These are phyloP conservation scores for Colletotrichum salicis DNA, from an alignment of 2,329 filamentous ascomycete species.

Conservation along the genomic window DNA sequence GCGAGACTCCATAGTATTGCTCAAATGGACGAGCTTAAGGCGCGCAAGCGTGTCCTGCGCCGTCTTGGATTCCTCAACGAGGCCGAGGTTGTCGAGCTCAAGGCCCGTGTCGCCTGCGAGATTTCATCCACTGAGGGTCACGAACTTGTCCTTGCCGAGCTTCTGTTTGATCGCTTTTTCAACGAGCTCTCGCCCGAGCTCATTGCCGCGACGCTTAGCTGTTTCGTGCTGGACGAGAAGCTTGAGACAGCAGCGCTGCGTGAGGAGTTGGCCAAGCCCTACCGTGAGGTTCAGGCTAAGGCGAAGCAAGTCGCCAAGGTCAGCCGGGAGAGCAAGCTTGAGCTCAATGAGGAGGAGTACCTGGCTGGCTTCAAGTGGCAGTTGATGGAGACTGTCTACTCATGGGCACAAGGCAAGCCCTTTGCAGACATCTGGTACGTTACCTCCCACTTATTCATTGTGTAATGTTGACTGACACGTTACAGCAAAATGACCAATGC, in stretches of 20 bases:
- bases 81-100: constrained; percentile 92
- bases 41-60: constrained; percentile 92
- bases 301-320: constrained; percentile 92
- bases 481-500: constrained; percentile 97
- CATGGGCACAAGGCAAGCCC: constrained; percentile 89
- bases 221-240: constrained; percentile 98
- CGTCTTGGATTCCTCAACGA: constrained; percentile 97
- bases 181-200: constrained; percentile 92
- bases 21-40: constrained; percentile 95
- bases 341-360: constrained; percentile 96
- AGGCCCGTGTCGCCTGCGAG: constrained; percentile 96
- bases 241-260: constrained; percentile 80
- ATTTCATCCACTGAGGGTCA: constrained; percentile 93
- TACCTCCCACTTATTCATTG: neutral
- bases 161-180: constrained; percentile 98
- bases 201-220: constrained; percentile 85
- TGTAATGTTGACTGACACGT: constrained; percentile 18
- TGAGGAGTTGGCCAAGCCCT: constrained; percentile 88
- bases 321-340: constrained; percentile 91
- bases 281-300: constrained; percentile 85
- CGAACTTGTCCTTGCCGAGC: constrained; percentile 90
- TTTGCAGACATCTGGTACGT: constrained; percentile 96
- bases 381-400: constrained; percentile 94
- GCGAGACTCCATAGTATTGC: constrained; percentile 85
- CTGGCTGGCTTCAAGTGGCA: constrained; percentile 90